These are phyloP conservation scores for Thuja plicata DNA, from an alignment of 83 land plant genomes.

Conservation along the genomic window DNA sequence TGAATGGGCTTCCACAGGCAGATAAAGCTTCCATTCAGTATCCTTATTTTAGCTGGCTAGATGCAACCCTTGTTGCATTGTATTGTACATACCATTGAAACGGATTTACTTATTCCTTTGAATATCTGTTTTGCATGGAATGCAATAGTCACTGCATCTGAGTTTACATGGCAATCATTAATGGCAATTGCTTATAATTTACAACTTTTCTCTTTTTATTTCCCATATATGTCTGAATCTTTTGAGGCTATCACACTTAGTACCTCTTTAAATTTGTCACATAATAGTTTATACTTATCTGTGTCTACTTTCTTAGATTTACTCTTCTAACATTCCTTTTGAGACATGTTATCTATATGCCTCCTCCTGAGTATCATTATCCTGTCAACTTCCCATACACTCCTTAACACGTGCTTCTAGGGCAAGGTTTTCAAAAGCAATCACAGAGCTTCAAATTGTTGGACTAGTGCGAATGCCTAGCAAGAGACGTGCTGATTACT, in stretches of 20 bases:
- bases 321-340: too few relatives aligned
- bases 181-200: not conserved
- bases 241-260: not conserved
- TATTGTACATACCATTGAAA: slow-evolving; percentile 2
- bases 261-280: too few relatives aligned
- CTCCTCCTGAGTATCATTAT: not conserved
- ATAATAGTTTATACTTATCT: too few relatives aligned
- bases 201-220: not conserved
- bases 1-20: slow-evolving; percentile 12
- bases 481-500: slow-evolving; percentile 77
- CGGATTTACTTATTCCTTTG: not conserved
- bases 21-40: slow-evolving; percentile 75
- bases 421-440: slow-evolving; percentile 85
- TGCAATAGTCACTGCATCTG: not conserved
- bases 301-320: too few relatives aligned
- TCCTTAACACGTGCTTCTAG: slow-evolving; percentile 44
- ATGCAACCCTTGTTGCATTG: not conserved
- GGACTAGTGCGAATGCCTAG: slow-evolving; percentile 83
- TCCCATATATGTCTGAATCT: not conserved
- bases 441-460: slow-evolving; percentile 81
- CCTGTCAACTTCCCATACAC: not conserved
- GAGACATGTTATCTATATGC: not conserved
- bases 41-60: slow-evolving; percentile 31
- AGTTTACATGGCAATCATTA: not conserved
- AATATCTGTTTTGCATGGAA: not conserved